These are phyloP conservation scores for Colletotrichum sp. DNA, from an alignment of 2,329 filamentous ascomycete genomes.

Conservation along the genomic window DNA sequence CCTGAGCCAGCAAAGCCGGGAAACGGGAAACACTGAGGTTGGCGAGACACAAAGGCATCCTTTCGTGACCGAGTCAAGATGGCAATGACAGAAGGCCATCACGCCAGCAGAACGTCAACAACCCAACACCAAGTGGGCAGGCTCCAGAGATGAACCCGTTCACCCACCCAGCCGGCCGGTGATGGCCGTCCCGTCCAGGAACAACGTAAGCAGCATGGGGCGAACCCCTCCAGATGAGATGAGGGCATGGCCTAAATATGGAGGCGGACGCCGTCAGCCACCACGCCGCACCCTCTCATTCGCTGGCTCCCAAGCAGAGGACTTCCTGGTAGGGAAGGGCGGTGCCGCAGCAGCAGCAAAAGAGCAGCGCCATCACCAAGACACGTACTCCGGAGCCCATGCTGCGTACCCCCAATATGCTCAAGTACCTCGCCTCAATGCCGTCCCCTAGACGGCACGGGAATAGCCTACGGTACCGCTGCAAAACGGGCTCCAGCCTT, in stretches of 20 bases:
- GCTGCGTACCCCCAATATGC: not conserved
- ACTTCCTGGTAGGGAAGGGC: not conserved
- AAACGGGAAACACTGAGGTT: not conserved
- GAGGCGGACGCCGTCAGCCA: conserved; percentile 16
- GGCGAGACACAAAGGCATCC: not conserved
- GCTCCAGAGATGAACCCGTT: not conserved
- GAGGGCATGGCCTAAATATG: conserved; percentile 6
- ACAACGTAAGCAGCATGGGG: conserved; percentile 4
- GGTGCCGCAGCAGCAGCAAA: not conserved
- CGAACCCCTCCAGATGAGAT: not conserved
- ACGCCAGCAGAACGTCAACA: not conserved
- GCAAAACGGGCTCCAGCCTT: not conserved
- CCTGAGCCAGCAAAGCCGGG: not conserved
- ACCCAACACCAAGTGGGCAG: not conserved
- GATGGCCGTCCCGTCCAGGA: not conserved
- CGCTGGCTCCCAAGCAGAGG: not conserved
- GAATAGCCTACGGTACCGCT: not conserved
- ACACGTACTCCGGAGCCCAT: not conserved
- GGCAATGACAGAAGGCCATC: not conserved
- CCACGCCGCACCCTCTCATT: conserved; percentile 1
- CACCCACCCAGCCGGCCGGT: not conserved
- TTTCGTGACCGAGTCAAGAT: not conserved
- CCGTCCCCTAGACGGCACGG: not conserved
- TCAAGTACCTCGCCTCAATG: not conserved
- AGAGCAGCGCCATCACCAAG: not conserved